Base-by-base conservation (phyloP, 768 basidiomycete genomes). In the Cystoderma amianthinum region DNA sequence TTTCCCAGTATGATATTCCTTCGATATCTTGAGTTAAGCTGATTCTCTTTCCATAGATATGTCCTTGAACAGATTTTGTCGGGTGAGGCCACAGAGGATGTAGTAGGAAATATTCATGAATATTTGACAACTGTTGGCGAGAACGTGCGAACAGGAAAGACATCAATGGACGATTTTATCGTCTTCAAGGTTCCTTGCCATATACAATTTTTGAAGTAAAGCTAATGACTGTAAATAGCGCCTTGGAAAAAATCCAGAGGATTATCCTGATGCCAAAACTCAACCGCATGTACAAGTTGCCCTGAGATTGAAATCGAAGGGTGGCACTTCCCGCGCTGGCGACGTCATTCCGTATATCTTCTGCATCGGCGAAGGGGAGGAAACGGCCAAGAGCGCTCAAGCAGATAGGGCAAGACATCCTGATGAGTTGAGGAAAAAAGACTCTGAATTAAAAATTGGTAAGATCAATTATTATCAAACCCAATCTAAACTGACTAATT, bases 241-340 rank as follows among this genome's bases (percentile, higher is more conserved):
- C 41, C 71, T 99, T 41, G 90, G 96, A 11, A 98, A 97, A 68
- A 90, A 90, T 47, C 95, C 95, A 0, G 88, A 95, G 51, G 94
- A 96, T 53, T 99, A 97, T 56, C 94, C 95, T 0, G 95, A 98
- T 56, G 86, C 80, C 5, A 97, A 97, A 62, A 81, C 71, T 28
- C 94, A 94, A 52, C 96, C 96, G 1, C 96, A 99, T 53, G 95
- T 98, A 1, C 93, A 96, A 54, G 96, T 99, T 13, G 95, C 94
- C 0, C 65, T 96, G 37, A 75, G 88, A 28, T 77, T 95, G 82
- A 94, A 93, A 63, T 71, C 78, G 3, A 85, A 78, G 48, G 91
- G 93, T 22, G 80, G 76, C 4, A 79, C 78, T 9, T 88, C 91
- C 0, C 82, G 83, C 22, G 74, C 72, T 1, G 94, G 96, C 35